Evolutionary conservation across 768 basidiomycete genomes (phyloP), one percentile per base, ranked within the genome.

Genomic region (Calocybe cyanea): DNA sequence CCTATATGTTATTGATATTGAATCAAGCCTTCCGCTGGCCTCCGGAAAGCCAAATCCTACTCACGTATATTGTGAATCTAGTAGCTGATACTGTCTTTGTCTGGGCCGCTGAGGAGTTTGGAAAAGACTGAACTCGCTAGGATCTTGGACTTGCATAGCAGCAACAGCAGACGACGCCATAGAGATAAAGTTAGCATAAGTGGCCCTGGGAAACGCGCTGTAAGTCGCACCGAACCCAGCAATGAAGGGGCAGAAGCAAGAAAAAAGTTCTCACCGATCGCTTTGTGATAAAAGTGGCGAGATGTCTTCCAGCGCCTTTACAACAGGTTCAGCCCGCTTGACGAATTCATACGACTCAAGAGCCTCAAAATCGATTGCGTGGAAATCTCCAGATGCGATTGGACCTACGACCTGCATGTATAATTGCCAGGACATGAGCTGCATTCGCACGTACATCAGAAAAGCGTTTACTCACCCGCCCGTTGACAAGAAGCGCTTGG

Each of bases 331-430:
- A 1, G 83, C 75, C 36, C 92, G 77, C 57, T 83, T 84, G 13
- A 70, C 68, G 35, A 83, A 63, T 63, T 99, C 96, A 61, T 85
- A 94, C 4, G 67, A 63, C 49, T 83, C 80, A 36, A 98, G 64
- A 1, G 78, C 72, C 37, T 71, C 67, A 58, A 94, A 85, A 60
- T 97, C 95, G n/a, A 75, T 75, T 0, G 78, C 63, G 6, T 64
- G 52, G 59, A 98, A 91, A 13, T 77, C 76, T 2, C 71, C 75
- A 1, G 64, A 53, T 9, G 65, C 63, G 30, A 96, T 67, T 0
- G 91, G 90, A 0, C 90, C 89, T 20, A 97, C 68, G 41, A 95
- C 64, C 93, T 95, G 54, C 2, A 37, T 9, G 25, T 28, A 18
- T 10, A 19, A 33, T 15, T 18, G 18, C 28, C 20, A 15, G 2